Base-by-base conservation (phyloP, 441 rosid species). In the Jatropha podagrica region DNA sequence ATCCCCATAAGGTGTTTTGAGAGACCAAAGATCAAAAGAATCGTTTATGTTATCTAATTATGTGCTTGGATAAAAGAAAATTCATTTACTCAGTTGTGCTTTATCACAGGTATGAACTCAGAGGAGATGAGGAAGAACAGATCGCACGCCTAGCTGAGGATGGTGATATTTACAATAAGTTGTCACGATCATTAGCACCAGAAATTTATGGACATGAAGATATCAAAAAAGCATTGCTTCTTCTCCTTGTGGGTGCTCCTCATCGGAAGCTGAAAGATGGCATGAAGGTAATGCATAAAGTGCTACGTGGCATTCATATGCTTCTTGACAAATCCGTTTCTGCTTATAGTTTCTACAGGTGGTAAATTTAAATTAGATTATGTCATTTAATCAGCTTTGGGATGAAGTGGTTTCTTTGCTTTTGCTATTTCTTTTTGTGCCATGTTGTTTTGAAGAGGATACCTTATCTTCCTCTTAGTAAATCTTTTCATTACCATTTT, bases 131-230 rank as follows among this genome's bases (percentile, higher is more conserved):
- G 87, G 99, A 94, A 83, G 94, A 88, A 71, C 92, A 89, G 79
- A 94, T 96, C 85, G 82, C 93, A 49, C 87, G 86, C 64, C 84
- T 96, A 76, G 98, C 98, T 64, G 99, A 89, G 88, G 99, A 94
- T 85, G 98, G 99, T 77, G 98, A 94, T 85, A 91, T 96, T 69
- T 96, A 94, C 78, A 94, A 90, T 83, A 96, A 91, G 87, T 86
- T 96, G 85, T 88, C 98, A 26, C 83, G 87, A 71, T 92, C 99
- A 46, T 81, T 96, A 71, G 99, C 99, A 72, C 98, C 99, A 78
- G 99, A 96, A 88, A 96, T 96, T 76, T 94, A 92, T 88, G 99
- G 99, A 77, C 98, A 94, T 76, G 98, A 96, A 82, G 98, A 96
- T 86, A 89, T 94, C 27, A 96, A 94, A 77, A 96, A 92, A 76